Conservation (phyloP, 305 asterid species). For the Ilex paraguariensis region DNA sequence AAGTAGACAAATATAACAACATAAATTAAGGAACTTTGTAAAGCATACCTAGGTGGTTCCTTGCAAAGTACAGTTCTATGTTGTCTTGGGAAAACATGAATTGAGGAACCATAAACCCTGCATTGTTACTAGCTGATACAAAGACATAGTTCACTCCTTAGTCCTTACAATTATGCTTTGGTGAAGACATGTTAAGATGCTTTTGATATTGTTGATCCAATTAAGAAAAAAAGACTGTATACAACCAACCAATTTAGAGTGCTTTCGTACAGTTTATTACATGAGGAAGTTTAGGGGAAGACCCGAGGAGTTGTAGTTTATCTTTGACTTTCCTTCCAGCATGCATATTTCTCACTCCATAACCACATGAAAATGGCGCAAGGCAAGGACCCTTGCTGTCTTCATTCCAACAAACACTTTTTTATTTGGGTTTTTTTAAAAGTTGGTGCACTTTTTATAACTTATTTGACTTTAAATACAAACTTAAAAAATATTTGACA, state of each 20-base stretch:
- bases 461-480: too few relatives aligned
- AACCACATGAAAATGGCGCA: slow-evolving; percentile 54
- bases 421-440: too few relatives aligned
- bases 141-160: neutral
- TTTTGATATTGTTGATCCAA: too few relatives aligned
- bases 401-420: slow-evolving; percentile 44
- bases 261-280: slow-evolving; percentile 27
- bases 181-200: too few relatives aligned
- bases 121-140: slow-evolving; percentile 60
- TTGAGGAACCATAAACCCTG: slow-evolving; percentile 91
- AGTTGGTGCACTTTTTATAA: too few relatives aligned
- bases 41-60: slow-evolving; percentile 69
- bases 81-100: slow-evolving; percentile 70
- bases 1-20: neutral
- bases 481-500: too few relatives aligned
- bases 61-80: slow-evolving; percentile 87
- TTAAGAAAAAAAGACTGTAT: too few relatives aligned
- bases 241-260: too few relatives aligned
- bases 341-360: slow-evolving; percentile 68
- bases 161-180: too few relatives aligned
- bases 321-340: slow-evolving; percentile 42
- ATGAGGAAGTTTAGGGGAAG: slow-evolving; percentile 65
- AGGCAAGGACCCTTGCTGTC: slow-evolving; percentile 57
- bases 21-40: too few relatives aligned
- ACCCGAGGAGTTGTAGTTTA: slow-evolving; percentile 40